phyloP scores from a whole-genome alignment of 257 asterid genomes.

The Paulownia fortunei region DNA sequence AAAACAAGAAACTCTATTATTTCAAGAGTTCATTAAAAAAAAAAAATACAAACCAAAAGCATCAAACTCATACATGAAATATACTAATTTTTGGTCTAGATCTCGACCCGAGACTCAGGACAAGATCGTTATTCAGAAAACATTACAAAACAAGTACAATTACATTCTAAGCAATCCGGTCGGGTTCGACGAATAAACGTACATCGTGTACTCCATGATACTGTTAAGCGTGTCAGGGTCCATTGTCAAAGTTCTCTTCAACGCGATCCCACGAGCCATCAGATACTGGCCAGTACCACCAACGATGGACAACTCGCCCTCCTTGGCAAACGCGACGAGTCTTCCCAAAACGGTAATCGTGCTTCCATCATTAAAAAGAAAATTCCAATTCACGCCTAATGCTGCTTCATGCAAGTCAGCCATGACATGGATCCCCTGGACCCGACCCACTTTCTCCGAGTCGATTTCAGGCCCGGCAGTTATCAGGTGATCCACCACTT shows the following conservation, averaged over 20 bases:
- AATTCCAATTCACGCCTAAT: constrained; percentile 38
- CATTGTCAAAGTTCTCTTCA: constrained; percentile 24
- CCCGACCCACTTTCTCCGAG: constrained; percentile 44
- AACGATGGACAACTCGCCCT: constrained; percentile 47
- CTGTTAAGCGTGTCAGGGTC: constrained; percentile 37
- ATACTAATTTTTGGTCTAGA: no score
- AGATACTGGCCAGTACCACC: constrained; percentile 55
- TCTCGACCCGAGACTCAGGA: neutral
- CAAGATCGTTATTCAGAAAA: neutral
- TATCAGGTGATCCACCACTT: constrained; percentile 42
- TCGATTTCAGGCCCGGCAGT: constrained; percentile 35
- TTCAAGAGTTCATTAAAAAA: neutral
- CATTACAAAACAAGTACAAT: neutral
- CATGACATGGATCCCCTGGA: constrained; percentile 45
- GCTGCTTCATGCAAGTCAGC: constrained; percentile 36
- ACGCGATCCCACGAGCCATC: constrained; percentile 55
- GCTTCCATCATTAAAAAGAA: constrained; percentile 44
- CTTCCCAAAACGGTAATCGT: constrained; percentile 48
- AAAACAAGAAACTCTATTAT: neutral
- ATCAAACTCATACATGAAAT: neutral
- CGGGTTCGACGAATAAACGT: constrained; percentile 7
- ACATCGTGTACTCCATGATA: constrained; percentile 38
- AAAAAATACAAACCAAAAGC: neutral
- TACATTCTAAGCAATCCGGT: neutral
- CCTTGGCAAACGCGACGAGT: constrained; percentile 18